Evolutionary conservation across 495 filamentous ascomycete genomes (phyloP).

Genomic region (Neurospora sp.): DNA sequence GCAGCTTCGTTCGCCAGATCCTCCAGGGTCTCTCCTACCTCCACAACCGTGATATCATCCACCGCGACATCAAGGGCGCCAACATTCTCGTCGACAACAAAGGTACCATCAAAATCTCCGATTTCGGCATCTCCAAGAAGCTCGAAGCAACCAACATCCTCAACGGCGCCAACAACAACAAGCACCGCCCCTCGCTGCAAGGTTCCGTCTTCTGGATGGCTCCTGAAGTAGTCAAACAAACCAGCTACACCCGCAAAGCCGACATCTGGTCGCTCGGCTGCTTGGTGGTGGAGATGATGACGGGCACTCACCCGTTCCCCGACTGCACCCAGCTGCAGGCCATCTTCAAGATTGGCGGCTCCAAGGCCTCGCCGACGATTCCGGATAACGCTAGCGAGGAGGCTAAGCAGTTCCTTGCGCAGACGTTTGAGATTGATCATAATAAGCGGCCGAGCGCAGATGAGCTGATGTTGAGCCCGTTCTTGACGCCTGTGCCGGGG

Average conservation of each 20-base stretch:
- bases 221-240: slow-evolving; percentile 95
- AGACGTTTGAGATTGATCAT: slow-evolving; percentile 93
- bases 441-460: slow-evolving; percentile 85
- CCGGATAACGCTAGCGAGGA: slow-evolving; percentile 79
- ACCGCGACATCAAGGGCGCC: slow-evolving; percentile 97
- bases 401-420: slow-evolving; percentile 71
- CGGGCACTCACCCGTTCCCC: slow-evolving; percentile 89
- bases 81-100: slow-evolving; percentile 99
- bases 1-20: slow-evolving; percentile 96
- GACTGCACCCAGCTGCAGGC: slow-evolving; percentile 95
- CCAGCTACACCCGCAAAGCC: slow-evolving; percentile 96
- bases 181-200: slow-evolving; percentile 84
- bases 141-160: slow-evolving; percentile 36
- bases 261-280: slow-evolving; percentile 98
- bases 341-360: slow-evolving; percentile 94
- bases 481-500: slow-evolving; percentile 48
- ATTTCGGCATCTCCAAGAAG: slow-evolving; percentile 97
- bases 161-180: slow-evolving; percentile 53
- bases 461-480: slow-evolving; percentile 72
- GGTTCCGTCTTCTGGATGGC: slow-evolving; percentile 99
- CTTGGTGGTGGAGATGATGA: slow-evolving; percentile 98
- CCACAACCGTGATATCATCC: slow-evolving; percentile 91
- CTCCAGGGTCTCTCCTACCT: slow-evolving; percentile 90
- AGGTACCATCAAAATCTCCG: slow-evolving; percentile 97
- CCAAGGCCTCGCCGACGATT: slow-evolving; percentile 78